Base-by-base conservation (phyloP, 345 rosid species). In the Cardamine occulta region DNA sequence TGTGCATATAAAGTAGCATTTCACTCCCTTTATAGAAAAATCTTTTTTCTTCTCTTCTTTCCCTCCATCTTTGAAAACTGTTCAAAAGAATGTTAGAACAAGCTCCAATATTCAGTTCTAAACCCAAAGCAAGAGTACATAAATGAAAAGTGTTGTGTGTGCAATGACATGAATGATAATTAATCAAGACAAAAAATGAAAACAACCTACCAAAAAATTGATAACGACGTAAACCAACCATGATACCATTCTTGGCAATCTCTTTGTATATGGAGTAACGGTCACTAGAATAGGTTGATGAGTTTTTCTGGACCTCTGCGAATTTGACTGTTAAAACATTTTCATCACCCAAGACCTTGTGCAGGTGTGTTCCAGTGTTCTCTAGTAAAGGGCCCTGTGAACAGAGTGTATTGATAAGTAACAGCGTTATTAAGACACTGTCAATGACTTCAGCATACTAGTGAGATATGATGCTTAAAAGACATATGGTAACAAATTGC, bases 51-150 rank as follows among this genome's bases (percentile, higher is more conserved):
- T 93, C 53, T 83, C 94, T 59, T 76, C 87, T 73, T 87, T 93
- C 29, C 93, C 89, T 21, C 96, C 93, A 82, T 91, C 96, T 75
- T 93, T 91, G 49, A 86, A 93, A 68, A 89, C 98, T 93, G 86
- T 73, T 76, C 47, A 72, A 54, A 4, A 53, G 64, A 70, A 26
- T 7, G 58, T 56, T 40, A 68, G 31, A 60, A 51, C 11, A 39
- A 31, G 19, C 52, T 56, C 29, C 17, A 3, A 5, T 35, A 39
- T 23, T 34, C 1, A 4, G 8, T 29, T 42, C 11, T 55, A 32
- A 65, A 52, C 14, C 68, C 21, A 56, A 24, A 57, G 29, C 6
- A 32, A 15, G 5, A 61, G 19, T 63, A 34, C 7, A 8, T 35
- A 34, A 66, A 18, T 37, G 17, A 24, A 48, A 11, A 35, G 3